phyloP scores from a whole-genome alignment of 257 asterid species.

The Nicotiana tomentosiformis region DNA sequence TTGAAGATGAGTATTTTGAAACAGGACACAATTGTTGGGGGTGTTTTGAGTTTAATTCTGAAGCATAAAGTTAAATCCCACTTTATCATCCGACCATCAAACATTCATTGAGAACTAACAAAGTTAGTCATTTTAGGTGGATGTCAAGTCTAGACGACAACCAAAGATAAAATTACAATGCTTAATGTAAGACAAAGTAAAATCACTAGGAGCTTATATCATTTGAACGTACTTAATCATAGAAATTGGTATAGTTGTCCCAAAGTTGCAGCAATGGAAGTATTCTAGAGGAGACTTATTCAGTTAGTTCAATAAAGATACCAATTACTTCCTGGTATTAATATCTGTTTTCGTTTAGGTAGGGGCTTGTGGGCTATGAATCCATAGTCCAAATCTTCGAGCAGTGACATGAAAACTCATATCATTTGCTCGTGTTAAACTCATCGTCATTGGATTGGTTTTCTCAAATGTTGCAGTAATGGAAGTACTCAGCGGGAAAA shows the following conservation, averaged over 20 bases:
- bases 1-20: background rate
- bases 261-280: background rate
- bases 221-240: background rate
- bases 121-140: background rate
- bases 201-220: background rate
- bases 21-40: background rate
- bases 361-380: background rate
- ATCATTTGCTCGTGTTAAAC: background rate
- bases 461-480: background rate
- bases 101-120: background rate
- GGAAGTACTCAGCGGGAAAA: background rate
- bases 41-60: background rate
- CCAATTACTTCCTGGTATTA: background rate
- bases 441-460: background rate
- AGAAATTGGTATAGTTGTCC: background rate
- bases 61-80: background rate
- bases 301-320: background rate
- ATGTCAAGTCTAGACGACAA: background rate
- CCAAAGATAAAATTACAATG: background rate
- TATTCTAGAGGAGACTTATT: background rate
- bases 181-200: background rate
- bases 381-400: background rate
- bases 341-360: background rate
- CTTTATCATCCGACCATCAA: background rate
- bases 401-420: background rate